Evolutionary conservation across 2,329 filamentous ascomycete species (phyloP), one percentile per base, ranked within the genome.

Genomic region (Pleomassaria siparia): DNA sequence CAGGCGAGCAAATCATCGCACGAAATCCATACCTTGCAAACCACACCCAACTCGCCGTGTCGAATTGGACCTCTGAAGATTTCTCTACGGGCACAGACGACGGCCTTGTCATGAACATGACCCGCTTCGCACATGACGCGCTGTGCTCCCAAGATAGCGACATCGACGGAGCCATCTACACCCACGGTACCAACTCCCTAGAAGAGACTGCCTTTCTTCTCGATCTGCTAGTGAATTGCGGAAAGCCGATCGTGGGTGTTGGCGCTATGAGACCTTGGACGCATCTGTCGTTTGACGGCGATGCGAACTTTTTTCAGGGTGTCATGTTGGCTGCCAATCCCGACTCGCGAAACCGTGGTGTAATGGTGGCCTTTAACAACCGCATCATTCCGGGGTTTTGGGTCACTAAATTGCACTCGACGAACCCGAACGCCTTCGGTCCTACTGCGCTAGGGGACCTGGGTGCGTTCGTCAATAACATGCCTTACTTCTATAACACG

Each of bases 21-120:
- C 51, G 55, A 3, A 62, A 64, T 21, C 55, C 58, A 1, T 64
- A 65, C 39, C 51, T 65, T 0, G 47, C 64, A 6, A 64, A 65
- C 40, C 50, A 64, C 39, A 64, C 62, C 2, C 61, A 64, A 35
- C 57, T 65, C 1, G 62, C 62, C 4, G 57, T 65, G 3, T 63
- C 62, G 0, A 63, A 65, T 32, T 65, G 59, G 58, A 63, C 58
- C 0, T 50, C 53, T 0, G 26, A 53, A 25, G 39, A 58, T 20
- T 50, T 53, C 16, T 64, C 60, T 0, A 64, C 62, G 0, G 63
- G 62, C 9, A 64, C 60, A 2, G 61, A 59, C 25, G 63, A 66
- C 43, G 54, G 56, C 3, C 32, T 66, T 1, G 63, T 62, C 22
- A 66, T 64, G 62, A 63, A 66, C 47, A 66, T 66, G 63, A 64